A percentile compares a stretch with the other conserved stretches of the same genome.
Evolutionary conservation across 176 grass and related monocot genomes (phyloP).

Genomic region (Pontederia paniculata): DNA sequence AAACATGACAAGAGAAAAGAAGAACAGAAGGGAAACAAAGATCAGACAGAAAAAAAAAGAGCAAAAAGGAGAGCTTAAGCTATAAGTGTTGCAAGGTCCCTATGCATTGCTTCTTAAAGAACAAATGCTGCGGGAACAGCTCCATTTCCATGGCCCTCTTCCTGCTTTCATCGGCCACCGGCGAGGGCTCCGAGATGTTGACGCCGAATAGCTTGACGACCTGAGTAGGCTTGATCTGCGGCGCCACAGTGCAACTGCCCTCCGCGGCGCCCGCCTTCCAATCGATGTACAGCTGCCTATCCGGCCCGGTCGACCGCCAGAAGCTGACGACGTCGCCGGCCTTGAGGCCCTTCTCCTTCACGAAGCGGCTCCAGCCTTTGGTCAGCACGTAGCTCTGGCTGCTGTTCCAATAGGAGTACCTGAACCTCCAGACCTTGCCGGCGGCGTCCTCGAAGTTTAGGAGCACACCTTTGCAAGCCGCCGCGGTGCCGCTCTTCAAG

Average conservation of each 20-base stretch:
- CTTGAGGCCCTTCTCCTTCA: slow-evolving; percentile 57
- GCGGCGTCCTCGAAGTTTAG: slow-evolving; percentile 3
- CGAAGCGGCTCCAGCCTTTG: slow-evolving; percentile 95
- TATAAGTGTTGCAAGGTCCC: background rate
- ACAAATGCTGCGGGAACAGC: background rate
- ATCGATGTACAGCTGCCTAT: slow-evolving; percentile 5
- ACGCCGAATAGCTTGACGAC: background rate
- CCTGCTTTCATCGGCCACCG: background rate
- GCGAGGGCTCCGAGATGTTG: background rate
- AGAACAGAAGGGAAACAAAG: no score
- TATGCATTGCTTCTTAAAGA: background rate
- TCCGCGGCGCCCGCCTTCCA: background rate
- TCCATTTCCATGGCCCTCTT: background rate
- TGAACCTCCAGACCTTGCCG: slow-evolving; percentile 10
- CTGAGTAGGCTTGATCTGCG: background rate
- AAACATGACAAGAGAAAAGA: no score
- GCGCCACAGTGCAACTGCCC: background rate
- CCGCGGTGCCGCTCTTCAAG: no score
- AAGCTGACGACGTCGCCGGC: slow-evolving; percentile 2
- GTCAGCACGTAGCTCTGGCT: slow-evolving; percentile 99
- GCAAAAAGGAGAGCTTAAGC: no score
- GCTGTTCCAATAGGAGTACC: slow-evolving; percentile 98
- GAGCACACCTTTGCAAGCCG: background rate
- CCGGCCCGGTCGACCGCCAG: background rate
- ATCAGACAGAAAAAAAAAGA: no score